Evolutionary conservation across 1,284 basidiomycete species (phyloP), one percentile per base, ranked within the genome.

Genomic region (Trametes pubescens): DNA sequence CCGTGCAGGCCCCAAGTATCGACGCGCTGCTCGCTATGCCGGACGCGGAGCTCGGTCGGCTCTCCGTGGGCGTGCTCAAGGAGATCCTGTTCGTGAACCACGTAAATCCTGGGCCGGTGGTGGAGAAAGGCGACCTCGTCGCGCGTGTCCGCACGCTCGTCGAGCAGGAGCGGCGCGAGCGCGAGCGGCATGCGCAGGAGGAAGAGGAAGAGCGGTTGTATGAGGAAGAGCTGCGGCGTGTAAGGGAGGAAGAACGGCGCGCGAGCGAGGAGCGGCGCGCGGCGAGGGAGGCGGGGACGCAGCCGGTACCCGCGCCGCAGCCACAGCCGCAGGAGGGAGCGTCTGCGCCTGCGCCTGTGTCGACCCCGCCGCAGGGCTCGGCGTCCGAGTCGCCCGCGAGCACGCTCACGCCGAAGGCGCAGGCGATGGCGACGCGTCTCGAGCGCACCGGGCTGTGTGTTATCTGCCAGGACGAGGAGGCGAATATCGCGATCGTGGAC

Each of bases 401-500:
- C 38, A 68, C 64, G 43, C 61, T 73, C 35, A 62, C 73, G 16
- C 70, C 75, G 14, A 71, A 72, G 57, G 73, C 75, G 38, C 75
- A 77, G 61, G 77, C 72, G 54, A 79, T 75, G 73, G 72, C 77
- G 8, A 73, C 79, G 0, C 77, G 74, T 44, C 75, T 84, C 6
- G 92, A 94, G 63, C 83, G 90, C 22, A 84, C 82, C 14, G 94
- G 94, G 0, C 76, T 95, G 2, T 96, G 94, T 74, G 92, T 96
- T 0, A 86, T 96, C 18, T 96, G 94, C 74, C 93, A 95, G 74
- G 94, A 96, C 69, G 92, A 95, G 61, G 94, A 96, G 69, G 94
- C 94, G 0, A 94, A 91, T 67, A 92, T 96, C 59, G 94, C 93
- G 1, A 89, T 95, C 56, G 91, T 95, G n/a, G 94, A 96, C 76